Percentiles rank a stretch among this genome's conserved stretches.
Conservation (phyloP, 2,329 filamentous ascomycete species). For the Aspergillus sp. region DNA sequence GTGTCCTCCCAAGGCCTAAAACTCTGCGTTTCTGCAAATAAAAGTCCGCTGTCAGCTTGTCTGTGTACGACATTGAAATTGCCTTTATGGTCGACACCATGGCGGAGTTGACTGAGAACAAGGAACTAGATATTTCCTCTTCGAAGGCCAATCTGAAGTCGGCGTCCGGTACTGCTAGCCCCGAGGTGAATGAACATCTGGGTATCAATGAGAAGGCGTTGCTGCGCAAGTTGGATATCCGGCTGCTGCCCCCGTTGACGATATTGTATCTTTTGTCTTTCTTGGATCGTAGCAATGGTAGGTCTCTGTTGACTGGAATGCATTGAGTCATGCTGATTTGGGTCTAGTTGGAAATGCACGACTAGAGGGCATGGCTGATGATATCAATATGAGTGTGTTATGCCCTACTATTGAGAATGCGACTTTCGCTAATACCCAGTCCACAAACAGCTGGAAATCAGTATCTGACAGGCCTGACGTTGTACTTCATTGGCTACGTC, state of each 20-base stretch:
- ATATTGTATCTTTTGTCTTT: constrained; percentile 47
- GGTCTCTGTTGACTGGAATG: background rate
- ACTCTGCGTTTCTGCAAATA: background rate
- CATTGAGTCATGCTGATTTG: background rate
- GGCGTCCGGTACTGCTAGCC: constrained; percentile 13
- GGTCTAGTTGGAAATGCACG: constrained; percentile 38
- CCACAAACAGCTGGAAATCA: constrained; percentile 34
- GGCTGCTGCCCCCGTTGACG: constrained; percentile 44
- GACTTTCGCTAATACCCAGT: background rate
- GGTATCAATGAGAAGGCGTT: constrained; percentile 40
- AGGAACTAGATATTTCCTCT: background rate
- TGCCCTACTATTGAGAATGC: background rate
- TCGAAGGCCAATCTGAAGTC: background rate
- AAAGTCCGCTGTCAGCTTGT: background rate
- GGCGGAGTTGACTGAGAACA: constrained; percentile 10
- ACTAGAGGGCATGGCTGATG: constrained; percentile 37
- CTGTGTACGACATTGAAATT: background rate
- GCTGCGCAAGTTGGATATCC: constrained; percentile 45
- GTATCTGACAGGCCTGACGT: constrained; percentile 40
- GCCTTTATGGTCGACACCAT: background rate
- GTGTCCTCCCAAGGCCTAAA: background rate
- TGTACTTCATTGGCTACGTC: constrained; percentile 42
- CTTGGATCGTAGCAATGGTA: constrained; percentile 45
- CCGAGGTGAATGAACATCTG: constrained; percentile 17
- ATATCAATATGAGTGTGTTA: constrained; percentile 39